These are phyloP conservation scores for Gymnopus androsaceus DNA, from an alignment of 1,284 basidiomycete genomes.

Conservation along the genomic window DNA sequence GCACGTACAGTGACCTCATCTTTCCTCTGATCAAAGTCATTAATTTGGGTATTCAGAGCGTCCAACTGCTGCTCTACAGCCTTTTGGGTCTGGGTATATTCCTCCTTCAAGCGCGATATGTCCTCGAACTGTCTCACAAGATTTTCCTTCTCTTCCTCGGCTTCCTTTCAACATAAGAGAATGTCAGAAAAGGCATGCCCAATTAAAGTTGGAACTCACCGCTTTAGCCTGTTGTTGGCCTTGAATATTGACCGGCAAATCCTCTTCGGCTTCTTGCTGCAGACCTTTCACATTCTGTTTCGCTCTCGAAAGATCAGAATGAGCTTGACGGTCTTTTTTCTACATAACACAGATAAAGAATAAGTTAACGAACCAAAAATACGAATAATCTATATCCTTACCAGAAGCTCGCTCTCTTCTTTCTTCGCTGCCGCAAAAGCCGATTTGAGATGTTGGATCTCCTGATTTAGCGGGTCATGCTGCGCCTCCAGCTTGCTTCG, in stretches of 20 bases:
- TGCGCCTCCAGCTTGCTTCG: constrained; percentile 23
- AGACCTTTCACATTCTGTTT: constrained; percentile 31
- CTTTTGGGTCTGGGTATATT: constrained; percentile 45
- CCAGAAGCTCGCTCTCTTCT: constrained; percentile 23
- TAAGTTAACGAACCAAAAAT: too few species aligned
- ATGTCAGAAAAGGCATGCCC: background rate
- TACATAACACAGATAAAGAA: constrained; percentile 16
- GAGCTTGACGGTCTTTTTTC: constrained; percentile 28
- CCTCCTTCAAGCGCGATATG: constrained; percentile 40
- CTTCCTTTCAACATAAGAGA: constrained; percentile 43
- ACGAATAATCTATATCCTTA: too few species aligned
- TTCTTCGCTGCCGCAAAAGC: constrained; percentile 16
- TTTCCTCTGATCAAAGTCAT: constrained; percentile 46
- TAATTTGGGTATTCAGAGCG: constrained; percentile 46
- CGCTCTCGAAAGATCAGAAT: constrained; percentile 27
- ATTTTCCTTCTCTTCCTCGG: constrained; percentile 51
- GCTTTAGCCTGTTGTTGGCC: constrained; percentile 60
- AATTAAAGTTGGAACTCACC: constrained; percentile 17
- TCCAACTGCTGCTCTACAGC: constrained; percentile 45
- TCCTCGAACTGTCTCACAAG: constrained; percentile 53
- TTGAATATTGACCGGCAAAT: constrained; percentile 71
- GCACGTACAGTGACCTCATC: constrained; percentile 42
- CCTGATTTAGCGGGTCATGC: constrained; percentile 17
- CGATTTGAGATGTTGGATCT: constrained; percentile 18
- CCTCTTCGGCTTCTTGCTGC: constrained; percentile 66